Evolutionary conservation across 139 green algal species (phyloP), one percentile per base, ranked within the genome.

Genomic region (Pleodorina starrii): DNA sequence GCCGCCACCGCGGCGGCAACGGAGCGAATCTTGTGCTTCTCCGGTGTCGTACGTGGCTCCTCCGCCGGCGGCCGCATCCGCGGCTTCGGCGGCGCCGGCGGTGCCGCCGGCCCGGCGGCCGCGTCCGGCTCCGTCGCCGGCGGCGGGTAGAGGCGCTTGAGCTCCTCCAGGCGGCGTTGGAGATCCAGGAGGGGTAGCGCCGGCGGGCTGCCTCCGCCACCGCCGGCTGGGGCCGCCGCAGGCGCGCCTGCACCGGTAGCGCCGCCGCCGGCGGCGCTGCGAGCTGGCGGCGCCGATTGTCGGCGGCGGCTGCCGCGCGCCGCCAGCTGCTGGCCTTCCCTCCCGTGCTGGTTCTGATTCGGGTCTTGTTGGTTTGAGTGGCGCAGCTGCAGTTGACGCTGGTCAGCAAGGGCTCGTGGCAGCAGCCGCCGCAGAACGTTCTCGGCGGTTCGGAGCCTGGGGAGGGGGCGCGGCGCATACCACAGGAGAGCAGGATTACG

Each of bases 401-500:
- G 57, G 79, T 59, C 23, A 23, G 29, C 25, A 3, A 46, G 27
- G 5, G 57, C 40, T 0, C 57, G 81, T 42, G 81, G 60, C 29
- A 77, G 7, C 29, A 75, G 35, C 6, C 60, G 60, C 6, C 19
- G 9, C 16, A 87, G 43, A 40, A 87, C 50, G 27, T 51, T 66
- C 54, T 87, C 81, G 0, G 81, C 81, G 1, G 60, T 38, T 5
- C 60, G 81, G 35, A 87, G 32, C 81, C 81, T 87, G 57, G 14
- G 75, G 25, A 29, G 29, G 48, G 48, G 48, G 48, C 48, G n/a
- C n/a, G n/a, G n/a, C n/a, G n/a, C n/a, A n/a, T n/a, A n/a, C n/a
- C n/a, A n/a, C n/a, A n/a, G n/a, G n/a, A n/a, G n/a, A n/a, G n/a
- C n/a, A n/a, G n/a, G n/a, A n/a, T n/a, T n/a, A n/a, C n/a, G n/a